Evolutionary conservation across 2,329 filamentous ascomycete species (phyloP).

Genomic region (Didymellaceae sp.): DNA sequence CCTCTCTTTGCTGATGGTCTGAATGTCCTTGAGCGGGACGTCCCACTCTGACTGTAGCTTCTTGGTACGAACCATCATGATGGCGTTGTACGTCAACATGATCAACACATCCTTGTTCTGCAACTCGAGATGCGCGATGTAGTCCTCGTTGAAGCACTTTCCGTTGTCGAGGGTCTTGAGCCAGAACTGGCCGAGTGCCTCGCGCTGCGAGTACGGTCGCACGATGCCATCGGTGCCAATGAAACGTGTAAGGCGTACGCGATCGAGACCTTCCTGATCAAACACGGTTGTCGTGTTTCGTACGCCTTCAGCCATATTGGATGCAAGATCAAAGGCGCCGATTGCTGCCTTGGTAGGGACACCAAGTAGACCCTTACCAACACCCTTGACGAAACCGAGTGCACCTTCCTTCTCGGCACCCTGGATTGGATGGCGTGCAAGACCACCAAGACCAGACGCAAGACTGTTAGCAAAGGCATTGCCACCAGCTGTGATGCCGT

Average conservation of each 20-base stretch:
- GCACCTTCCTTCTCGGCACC: constrained; percentile 95
- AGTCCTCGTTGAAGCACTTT: constrained; percentile 96
- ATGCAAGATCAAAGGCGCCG: constrained; percentile 94
- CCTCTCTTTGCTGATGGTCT: constrained; percentile 95
- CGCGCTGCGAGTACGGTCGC: constrained; percentile 89
- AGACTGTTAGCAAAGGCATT: constrained; percentile 94
- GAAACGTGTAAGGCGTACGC: constrained; percentile 90
- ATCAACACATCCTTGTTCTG: constrained; percentile 89
- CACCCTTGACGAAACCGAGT: constrained; percentile 94
- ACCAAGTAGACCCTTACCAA: constrained; percentile 92
- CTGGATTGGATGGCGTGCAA: constrained; percentile 92
- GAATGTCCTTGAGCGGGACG: constrained; percentile 90
- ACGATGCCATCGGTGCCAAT: constrained; percentile 93
- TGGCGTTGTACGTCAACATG: constrained; percentile 66
- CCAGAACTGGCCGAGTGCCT: constrained; percentile 97
- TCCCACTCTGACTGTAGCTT: constrained; percentile 93
- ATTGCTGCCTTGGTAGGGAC: constrained; percentile 97
- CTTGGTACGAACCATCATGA: constrained; percentile 88
- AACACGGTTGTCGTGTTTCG: constrained; percentile 99
- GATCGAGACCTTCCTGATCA: constrained; percentile 90
- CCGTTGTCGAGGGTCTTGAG: constrained; percentile 97
- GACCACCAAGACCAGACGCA: constrained; percentile 89
- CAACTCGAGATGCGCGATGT: constrained; percentile 94
- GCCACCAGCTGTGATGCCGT: constrained; percentile 92
- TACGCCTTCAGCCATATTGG: constrained; percentile 95